A percentile compares a stretch with the other conserved stretches of the same genome.
These are phyloP conservation scores for Mycena sp. DNA, from an alignment of 1,284 basidiomycete genomes.

Conservation along the genomic window DNA sequence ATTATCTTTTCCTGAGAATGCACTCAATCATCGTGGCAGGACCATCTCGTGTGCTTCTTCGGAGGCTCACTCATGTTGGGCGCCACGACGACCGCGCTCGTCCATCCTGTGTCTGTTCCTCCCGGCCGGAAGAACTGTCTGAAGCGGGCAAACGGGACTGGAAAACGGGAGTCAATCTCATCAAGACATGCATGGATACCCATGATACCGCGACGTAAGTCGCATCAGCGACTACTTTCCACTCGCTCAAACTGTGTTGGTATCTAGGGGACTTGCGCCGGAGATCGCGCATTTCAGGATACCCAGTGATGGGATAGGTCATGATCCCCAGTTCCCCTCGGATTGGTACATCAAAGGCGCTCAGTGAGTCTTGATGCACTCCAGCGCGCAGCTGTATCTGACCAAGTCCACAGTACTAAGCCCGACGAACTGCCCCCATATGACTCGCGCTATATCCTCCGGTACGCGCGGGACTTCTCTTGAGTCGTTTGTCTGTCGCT, in stretches of 20 bases:
- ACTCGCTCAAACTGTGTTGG: not conserved
- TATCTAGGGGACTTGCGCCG: constrained; percentile 79
- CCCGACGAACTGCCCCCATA: constrained; percentile 63
- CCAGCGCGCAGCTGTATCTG: not conserved
- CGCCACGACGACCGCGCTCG: constrained; percentile 65
- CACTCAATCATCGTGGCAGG: constrained; percentile 53
- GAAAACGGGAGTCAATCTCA: constrained; percentile 77
- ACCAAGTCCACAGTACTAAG: constrained; percentile 20
- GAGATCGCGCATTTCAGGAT: constrained; percentile 83
- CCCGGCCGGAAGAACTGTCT: constrained; percentile 60
- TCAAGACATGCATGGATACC: constrained; percentile 85
- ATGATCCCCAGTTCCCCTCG: no score
- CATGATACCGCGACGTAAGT: constrained; percentile 81
- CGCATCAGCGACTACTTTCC: not conserved
- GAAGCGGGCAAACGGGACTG: constrained; percentile 75
- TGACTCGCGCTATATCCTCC: constrained; percentile 93
- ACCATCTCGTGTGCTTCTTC: constrained; percentile 84
- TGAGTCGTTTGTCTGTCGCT: not conserved
- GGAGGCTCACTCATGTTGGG: constrained; percentile 78
- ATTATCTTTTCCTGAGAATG: not conserved
- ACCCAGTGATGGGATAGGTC: constrained; percentile 44
- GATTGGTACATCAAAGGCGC: constrained; percentile 93
- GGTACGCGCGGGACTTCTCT: constrained; percentile 51
- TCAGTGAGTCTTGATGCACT: constrained; percentile 36
- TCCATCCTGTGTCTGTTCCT: constrained; percentile 58